Percentiles rank a stretch among this genome's conserved stretches.
Conservation (phyloP, 176 grass and related monocot species). For the Carex cristatella region DNA sequence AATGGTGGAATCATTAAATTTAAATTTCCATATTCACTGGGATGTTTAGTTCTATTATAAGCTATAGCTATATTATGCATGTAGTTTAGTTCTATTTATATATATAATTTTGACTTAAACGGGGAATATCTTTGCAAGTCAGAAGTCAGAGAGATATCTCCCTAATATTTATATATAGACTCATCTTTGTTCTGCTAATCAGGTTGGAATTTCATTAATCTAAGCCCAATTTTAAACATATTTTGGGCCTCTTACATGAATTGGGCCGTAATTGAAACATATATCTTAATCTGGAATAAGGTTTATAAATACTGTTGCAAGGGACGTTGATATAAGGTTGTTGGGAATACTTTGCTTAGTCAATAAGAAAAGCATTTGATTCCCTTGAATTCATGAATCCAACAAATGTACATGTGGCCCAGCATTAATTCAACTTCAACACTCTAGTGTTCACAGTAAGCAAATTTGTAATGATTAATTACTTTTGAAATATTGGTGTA, state of each 20-base stretch:
- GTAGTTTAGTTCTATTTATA: not conserved
- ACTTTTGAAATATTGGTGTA: not conserved
- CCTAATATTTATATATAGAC: not conserved
- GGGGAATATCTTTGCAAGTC: not conserved
- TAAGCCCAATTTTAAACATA: not conserved
- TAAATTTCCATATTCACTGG: not conserved
- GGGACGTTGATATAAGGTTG: not conserved
- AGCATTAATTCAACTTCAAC: too few relatives aligned
- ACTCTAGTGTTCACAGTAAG: not conserved
- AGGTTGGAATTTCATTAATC: not conserved
- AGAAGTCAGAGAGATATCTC: not conserved
- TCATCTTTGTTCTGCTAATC: not conserved
- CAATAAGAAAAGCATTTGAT: not conserved
- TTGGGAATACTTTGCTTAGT: not conserved
- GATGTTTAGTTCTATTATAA: not conserved
- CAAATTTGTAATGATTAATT: not conserved
- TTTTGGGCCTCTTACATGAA: not conserved
- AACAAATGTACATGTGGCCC: not conserved
- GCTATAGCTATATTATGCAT: not conserved
- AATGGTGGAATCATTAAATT: not conserved
- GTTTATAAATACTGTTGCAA: not conserved
- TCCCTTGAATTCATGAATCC: conserved; percentile 1
- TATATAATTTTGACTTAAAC: not conserved
- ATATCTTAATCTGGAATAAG: not conserved
- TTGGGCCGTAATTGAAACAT: not conserved